These are phyloP conservation scores for Fusarium torreyae DNA, from an alignment of 2,329 filamentous ascomycete genomes.

Conservation along the genomic window DNA sequence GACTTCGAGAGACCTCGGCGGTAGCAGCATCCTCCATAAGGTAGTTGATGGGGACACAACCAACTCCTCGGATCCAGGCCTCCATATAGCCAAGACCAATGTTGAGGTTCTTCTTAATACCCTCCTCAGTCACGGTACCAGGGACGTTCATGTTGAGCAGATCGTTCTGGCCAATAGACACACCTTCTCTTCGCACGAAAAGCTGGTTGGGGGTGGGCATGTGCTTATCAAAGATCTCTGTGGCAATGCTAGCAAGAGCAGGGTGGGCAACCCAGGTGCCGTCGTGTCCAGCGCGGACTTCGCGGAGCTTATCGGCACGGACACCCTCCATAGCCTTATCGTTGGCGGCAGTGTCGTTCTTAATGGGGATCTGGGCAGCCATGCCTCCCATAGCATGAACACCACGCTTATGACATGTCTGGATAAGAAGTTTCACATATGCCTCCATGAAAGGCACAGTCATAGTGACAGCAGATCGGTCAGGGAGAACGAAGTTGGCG, in stretches of 20 bases:
- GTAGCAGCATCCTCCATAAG: conserved; percentile 99
- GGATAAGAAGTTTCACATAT: conserved; percentile 95
- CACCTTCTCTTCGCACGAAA: conserved; percentile 90
- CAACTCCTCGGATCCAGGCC: conserved; percentile 94
- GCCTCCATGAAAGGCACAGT: conserved; percentile 98
- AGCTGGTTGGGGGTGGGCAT: conserved; percentile 99
- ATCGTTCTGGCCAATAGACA: conserved; percentile 87
- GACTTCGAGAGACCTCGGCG: conserved; percentile 92
- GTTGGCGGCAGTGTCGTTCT: conserved; percentile 91
- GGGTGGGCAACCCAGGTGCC: conserved; percentile 98
- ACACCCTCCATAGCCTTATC: conserved; percentile 95
- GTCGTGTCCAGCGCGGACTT: conserved; percentile 95
- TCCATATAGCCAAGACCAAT: conserved; percentile 99
- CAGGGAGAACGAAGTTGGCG: conserved; percentile 91
- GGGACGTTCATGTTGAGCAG: conserved; percentile 98
- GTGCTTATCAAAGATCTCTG: conserved; percentile 95
- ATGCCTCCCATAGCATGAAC: conserved; percentile 99
- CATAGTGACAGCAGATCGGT: conserved; percentile 94
- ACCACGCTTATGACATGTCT: conserved; percentile 95
- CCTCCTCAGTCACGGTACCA: conserved; percentile 90
- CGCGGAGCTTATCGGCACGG: conserved; percentile 94
- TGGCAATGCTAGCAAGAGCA: conserved; percentile 87
- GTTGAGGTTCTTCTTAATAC: conserved; percentile 97
- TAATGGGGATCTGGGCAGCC: conserved; percentile 99
- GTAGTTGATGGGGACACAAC: conserved; percentile 97